phyloP scores from a whole-genome alignment of 2,329 filamentous ascomycete species.

The Emericellopsis atlantica region DNA sequence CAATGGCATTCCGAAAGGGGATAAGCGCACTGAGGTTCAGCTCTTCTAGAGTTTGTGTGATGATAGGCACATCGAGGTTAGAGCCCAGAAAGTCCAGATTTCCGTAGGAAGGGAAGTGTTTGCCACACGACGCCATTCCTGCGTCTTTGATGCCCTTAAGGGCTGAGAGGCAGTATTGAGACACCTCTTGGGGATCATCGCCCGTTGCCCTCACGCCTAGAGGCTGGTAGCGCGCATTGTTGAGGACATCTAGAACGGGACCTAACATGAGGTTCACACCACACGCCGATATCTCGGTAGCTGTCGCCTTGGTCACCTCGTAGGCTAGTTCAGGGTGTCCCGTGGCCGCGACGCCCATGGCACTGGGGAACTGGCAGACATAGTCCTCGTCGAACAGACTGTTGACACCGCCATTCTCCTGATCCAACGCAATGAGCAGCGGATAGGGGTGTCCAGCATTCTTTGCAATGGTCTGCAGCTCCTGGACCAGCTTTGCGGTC shows the following conservation, averaged over 20 bases:
- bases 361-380: slow-evolving; percentile 91
- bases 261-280: slow-evolving; percentile 95
- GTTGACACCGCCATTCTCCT: slow-evolving; percentile 97
- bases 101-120: slow-evolving; percentile 93
- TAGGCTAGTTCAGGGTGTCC: slow-evolving; percentile 77
- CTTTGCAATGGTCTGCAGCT: slow-evolving; percentile 84
- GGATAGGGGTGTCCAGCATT: slow-evolving; percentile 83
- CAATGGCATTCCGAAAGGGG: slow-evolving; percentile 82
- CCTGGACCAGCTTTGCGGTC: slow-evolving; percentile 75
- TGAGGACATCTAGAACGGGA: slow-evolving; percentile 85
- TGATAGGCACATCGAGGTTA: slow-evolving; percentile 83
- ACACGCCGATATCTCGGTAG: slow-evolving; percentile 81
- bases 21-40: slow-evolving; percentile 84
- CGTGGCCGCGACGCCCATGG: slow-evolving; percentile 93
- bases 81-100: slow-evolving; percentile 90
- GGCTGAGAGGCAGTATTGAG: slow-evolving; percentile 79
- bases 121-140: slow-evolving; percentile 79
- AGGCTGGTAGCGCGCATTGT: slow-evolving; percentile 83
- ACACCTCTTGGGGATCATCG: slow-evolving; percentile 91
- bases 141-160: slow-evolving; percentile 90
- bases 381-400: slow-evolving; percentile 92
- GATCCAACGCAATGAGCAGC: slow-evolving; percentile 80
- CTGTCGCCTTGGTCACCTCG: slow-evolving; percentile 84
- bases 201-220: slow-evolving; percentile 81
- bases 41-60: slow-evolving; percentile 88